phyloP scores from a whole-genome alignment of 2,329 filamentous ascomycete genomes.

The Fusarium nisikadoi region DNA sequence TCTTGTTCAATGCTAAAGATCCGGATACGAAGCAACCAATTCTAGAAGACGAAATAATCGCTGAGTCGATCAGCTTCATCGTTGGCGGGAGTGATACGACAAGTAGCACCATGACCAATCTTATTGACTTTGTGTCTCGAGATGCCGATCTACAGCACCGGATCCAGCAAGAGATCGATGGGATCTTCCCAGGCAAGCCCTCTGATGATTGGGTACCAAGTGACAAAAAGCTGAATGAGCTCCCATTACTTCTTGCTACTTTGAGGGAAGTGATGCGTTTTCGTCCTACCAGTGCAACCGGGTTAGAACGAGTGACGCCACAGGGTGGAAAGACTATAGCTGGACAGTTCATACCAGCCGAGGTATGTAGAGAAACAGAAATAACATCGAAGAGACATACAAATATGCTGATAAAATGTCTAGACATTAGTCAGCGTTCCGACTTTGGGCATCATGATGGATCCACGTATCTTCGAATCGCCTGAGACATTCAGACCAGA shows the following conservation, averaged over 20 bases:
- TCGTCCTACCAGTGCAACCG: neutral
- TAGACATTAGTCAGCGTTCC: neutral
- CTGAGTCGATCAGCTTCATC: neutral
- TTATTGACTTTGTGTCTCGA: neutral
- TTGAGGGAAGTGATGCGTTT: neutral
- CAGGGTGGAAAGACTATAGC: neutral
- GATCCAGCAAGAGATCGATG: neutral
- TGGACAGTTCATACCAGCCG: neutral
- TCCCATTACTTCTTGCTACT: neutral
- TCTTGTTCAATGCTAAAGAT: neutral
- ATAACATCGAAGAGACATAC: accelerated
- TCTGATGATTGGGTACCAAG: neutral
- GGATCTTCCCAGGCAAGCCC: neutral
- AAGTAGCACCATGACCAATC: neutral
- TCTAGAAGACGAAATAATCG: neutral
- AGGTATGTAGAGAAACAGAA: accelerated
- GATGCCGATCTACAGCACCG: neutral
- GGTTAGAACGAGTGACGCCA: neutral
- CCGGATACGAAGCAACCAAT: neutral
- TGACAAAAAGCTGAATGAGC: neutral
- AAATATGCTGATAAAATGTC: neutral
- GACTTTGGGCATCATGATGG: neutral
- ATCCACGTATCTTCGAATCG: neutral
- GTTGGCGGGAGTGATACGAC: neutral
- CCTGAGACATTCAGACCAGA: neutral